Conservation (phyloP, 495 filamentous ascomycete species). For the Clohesyomyces aquaticus region DNA sequence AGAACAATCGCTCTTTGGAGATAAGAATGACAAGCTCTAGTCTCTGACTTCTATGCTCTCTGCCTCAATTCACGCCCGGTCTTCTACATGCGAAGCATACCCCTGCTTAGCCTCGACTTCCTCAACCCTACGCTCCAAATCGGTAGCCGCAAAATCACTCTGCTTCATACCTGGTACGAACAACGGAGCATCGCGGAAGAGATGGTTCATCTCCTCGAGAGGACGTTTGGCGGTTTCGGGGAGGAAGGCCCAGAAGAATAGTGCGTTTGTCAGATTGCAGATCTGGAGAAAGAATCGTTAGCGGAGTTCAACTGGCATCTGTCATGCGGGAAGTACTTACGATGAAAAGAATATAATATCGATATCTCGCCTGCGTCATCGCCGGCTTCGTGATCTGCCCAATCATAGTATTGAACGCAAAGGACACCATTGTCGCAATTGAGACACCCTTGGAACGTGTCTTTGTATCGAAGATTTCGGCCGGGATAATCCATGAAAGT, state of each 20-base stretch:
- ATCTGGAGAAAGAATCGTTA: constrained; percentile 38
- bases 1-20: too few species aligned
- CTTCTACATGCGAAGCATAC: constrained; percentile 17
- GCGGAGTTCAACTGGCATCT: not conserved
- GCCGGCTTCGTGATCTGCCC: constrained; percentile 69
- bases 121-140: constrained; percentile 50
- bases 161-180: constrained; percentile 59
- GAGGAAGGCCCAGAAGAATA: constrained; percentile 68
- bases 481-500: constrained; percentile 67
- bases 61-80: not conserved
- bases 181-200: constrained; percentile 70
- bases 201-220: constrained; percentile 70
- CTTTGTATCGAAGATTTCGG: constrained; percentile 71
- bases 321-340: constrained; percentile 34
- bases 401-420: constrained; percentile 76
- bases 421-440: constrained; percentile 66
- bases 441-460: constrained; percentile 69
- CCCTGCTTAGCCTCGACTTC: constrained; percentile 53
- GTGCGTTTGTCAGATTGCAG: constrained; percentile 61
- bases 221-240: constrained; percentile 69
- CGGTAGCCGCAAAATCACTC: constrained; percentile 48
- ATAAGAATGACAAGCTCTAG: too few species aligned
- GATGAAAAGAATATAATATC: constrained; percentile 62
- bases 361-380: constrained; percentile 56
- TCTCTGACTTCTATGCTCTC: too few species aligned